Evolutionary conservation across 2,329 filamentous ascomycete genomes (phyloP), one percentile per base, ranked within the genome.

Genomic region (Claviceps sp.): DNA sequence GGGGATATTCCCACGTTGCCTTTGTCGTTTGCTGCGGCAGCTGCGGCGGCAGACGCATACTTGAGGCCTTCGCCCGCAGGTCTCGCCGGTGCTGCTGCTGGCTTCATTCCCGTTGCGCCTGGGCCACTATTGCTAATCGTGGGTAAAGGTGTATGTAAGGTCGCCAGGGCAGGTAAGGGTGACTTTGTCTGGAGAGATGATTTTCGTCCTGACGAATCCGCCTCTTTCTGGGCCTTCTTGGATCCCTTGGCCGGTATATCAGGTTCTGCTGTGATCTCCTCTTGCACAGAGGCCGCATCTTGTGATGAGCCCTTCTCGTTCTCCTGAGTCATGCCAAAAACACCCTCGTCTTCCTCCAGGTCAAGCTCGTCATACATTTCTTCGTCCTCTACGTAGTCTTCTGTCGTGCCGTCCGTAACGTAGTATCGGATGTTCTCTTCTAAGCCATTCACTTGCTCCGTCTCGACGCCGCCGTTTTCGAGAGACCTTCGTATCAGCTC

Each of bases 391-490:
- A 89, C 84, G 69, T 89, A 97, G 64, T 97, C 91, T 46, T 87
- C 79, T 59, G 87, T 89, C 70, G 85, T 82, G 59, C 89, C 89
- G 65, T 93, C 89, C 51, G 90, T 83, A 48, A 97, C 89, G 66
- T 97, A 98, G 70, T 96, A 96, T 61, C 84, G 84, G 67, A 98
- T 97, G 65, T 82, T 85, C 60, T 97, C 91, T 66, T 96, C 88
- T 51, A 97, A 73, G 2, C 93, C 87, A 57, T 81, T 84, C 59
- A 98, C 90, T 65, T 93, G 84, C 5, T 90, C 87, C 19, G 85
- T 78, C 53, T 97, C 91, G 59, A 97, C 80, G 56, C 85, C 88
- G 53, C 89, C 91, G 64, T 98, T 98, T 65, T 97, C 90, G 58
- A 98, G 73, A 30, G 89, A 87, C 59, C 93, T 82, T 61, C 91